A percentile compares a stretch with the other conserved stretches of the same genome.
phyloP scores from a whole-genome alignment of 495 filamentous ascomycete species.

The Arthonia radiata region DNA sequence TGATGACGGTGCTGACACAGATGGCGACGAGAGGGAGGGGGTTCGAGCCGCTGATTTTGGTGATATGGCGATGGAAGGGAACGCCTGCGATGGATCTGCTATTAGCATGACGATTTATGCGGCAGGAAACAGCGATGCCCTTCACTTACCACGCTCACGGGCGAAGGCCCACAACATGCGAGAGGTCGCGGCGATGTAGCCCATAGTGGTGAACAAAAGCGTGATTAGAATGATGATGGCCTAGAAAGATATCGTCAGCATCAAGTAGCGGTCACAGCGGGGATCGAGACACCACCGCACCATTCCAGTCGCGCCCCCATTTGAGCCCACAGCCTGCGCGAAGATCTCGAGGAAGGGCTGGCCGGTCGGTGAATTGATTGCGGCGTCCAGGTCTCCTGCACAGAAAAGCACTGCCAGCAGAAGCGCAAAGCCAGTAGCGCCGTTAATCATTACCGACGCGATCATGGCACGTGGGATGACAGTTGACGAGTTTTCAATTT shows the following conservation, averaged over 20 bases:
- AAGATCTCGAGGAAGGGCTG: constrained; percentile 31
- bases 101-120: neutral
- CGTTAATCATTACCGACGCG: constrained; percentile 24
- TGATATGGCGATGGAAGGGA: neutral
- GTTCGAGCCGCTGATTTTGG: constrained; percentile 1
- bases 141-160: constrained; percentile 18
- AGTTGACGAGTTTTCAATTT: constrained; percentile 24
- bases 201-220: constrained; percentile 23
- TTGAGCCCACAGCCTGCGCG: constrained; percentile 21
- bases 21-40: constrained; percentile 25
- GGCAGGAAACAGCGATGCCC: neutral
- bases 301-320: constrained; percentile 16
- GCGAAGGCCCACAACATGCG: constrained; percentile 30
- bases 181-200: constrained; percentile 27
- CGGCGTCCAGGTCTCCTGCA: constrained; percentile 21
- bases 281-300: neutral
- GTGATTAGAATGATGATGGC: constrained; percentile 25
- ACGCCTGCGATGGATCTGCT: neutral
- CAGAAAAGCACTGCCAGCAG: constrained; percentile 27
- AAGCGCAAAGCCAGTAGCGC: constrained; percentile 26
- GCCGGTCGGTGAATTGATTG: constrained; percentile 16
- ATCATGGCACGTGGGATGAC: constrained; percentile 31
- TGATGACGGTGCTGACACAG: constrained; percentile 13
- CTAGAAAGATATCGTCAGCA: constrained; percentile 11
- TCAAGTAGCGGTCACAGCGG: constrained; percentile 2